phyloP scores from a whole-genome alignment of 306 rosid species.

The Ormosia emarginata region DNA sequence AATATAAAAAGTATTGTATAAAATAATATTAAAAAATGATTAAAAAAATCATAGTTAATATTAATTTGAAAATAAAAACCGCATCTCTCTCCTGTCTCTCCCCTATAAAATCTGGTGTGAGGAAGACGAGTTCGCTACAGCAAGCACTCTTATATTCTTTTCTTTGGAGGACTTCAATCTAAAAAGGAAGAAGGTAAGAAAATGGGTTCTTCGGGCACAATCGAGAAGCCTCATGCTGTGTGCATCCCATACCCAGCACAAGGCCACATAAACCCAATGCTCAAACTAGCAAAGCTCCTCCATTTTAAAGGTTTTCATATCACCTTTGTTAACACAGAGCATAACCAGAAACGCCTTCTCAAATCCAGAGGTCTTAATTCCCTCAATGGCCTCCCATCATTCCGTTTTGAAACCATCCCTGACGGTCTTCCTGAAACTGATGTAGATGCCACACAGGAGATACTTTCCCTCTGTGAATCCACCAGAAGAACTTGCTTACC shows the following conservation, averaged over 20 bases:
- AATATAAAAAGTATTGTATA: too few relatives aligned
- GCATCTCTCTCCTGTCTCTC: too few relatives aligned
- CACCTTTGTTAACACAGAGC: neutral
- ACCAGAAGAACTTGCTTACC: slow-evolving; percentile 8
- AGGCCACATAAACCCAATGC: slow-evolving; percentile 29
- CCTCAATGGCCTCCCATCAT: slow-evolving; percentile 19
- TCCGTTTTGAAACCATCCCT: slow-evolving; percentile 18
- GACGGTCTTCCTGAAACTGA: slow-evolving; percentile 48
- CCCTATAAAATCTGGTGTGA: too few relatives aligned
- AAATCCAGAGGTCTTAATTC: slow-evolving; percentile 14
- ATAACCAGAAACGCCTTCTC: neutral
- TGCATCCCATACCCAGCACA: slow-evolving; percentile 31
- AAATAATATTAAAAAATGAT: too few relatives aligned
- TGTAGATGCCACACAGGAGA: slow-evolving; percentile 34
- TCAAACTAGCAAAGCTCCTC: slow-evolving; percentile 15
- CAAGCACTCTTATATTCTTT: too few relatives aligned
- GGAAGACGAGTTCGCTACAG: too few relatives aligned
- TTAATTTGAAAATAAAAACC: too few relatives aligned
- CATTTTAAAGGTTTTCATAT: slow-evolving; percentile 13
- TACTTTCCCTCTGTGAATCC: slow-evolving; percentile 19
- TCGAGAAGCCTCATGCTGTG: slow-evolving; percentile 13
- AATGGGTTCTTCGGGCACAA: neutral
- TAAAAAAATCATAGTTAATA: too few relatives aligned
- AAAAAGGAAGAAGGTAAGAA: neutral
- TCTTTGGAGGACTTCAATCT: too few relatives aligned